phyloP scores from a whole-genome alignment of 1,139 yeast species.

The Geotrichum aggregatum region DNA sequence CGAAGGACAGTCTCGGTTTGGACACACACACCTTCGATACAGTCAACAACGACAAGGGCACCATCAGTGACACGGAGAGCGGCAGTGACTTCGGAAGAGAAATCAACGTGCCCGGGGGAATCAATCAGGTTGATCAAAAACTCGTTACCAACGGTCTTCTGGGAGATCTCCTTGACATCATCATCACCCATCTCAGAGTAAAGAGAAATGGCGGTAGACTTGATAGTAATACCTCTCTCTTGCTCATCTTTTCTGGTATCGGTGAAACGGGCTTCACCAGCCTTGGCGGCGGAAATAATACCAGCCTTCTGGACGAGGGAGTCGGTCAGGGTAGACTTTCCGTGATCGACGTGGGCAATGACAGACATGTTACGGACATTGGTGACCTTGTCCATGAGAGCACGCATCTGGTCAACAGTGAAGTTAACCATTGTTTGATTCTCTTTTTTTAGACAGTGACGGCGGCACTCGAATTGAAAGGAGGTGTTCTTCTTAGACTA shows the following conservation, averaged over 20 bases:
- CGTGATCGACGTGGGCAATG: constrained; percentile 99
- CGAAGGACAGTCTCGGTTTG: constrained; percentile 99
- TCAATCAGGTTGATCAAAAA: constrained; percentile 97
- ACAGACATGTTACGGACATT: constrained; percentile 99
- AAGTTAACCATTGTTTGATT: constrained; percentile 33
- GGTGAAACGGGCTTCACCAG: constrained; percentile 99
- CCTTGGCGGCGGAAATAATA: constrained; percentile 98
- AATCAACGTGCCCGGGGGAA: constrained; percentile 99
- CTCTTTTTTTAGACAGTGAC: constrained; percentile 1
- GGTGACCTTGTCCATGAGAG: constrained; percentile 98
- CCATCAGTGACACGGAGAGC: constrained; percentile 99
- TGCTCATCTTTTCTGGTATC: constrained; percentile 99
- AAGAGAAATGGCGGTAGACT: constrained; percentile 97
- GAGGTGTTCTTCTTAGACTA: background rate
- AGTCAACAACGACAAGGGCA: constrained; percentile 98
- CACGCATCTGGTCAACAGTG: constrained; percentile 76
- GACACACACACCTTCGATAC: constrained; percentile 99
- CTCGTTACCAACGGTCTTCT: constrained; percentile 90
- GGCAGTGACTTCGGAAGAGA: constrained; percentile 99
- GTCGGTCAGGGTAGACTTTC: constrained; percentile 98
- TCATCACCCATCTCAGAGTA: constrained; percentile 87
- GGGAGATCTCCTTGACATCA: constrained; percentile 90
- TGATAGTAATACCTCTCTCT: constrained; percentile 99
- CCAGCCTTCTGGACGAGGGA: constrained; percentile 98
- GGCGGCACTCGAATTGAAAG: background rate